Evolutionary conservation across 2,329 filamentous ascomycete genomes (phyloP).

Genomic region (Erysiphe pulchra): DNA sequence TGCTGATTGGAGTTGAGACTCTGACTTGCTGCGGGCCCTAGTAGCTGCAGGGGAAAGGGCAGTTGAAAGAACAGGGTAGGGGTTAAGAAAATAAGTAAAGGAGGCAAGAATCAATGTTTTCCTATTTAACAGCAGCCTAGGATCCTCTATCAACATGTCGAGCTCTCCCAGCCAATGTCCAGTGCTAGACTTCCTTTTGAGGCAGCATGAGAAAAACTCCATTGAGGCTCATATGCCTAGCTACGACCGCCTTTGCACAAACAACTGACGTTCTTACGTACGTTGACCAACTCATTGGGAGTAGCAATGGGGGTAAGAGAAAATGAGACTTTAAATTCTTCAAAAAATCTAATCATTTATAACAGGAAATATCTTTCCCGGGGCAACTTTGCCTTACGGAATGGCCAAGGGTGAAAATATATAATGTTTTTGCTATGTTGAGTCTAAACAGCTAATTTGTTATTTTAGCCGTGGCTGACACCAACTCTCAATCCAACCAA

Average conservation of each 20-base stretch:
- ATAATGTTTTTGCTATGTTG: not conserved
- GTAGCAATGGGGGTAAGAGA: slow-evolving; percentile 21
- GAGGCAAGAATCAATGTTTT: too few species aligned
- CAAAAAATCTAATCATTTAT: not conserved
- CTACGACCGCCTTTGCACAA: not conserved
- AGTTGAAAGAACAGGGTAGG: too few species aligned
- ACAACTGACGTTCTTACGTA: slow-evolving; percentile 15
- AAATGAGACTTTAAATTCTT: too few species aligned
- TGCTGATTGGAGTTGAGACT: too few species aligned
- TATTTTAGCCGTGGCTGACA: slow-evolving; percentile 25
- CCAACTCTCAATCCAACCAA: slow-evolving; percentile 23
- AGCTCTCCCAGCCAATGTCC: too few species aligned
- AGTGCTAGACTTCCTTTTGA: too few species aligned
- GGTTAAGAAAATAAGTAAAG: too few species aligned
- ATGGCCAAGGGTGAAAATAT: slow-evolving; percentile 1
- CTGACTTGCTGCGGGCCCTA: too few species aligned
- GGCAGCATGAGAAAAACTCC: too few species aligned
- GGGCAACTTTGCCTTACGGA: slow-evolving; percentile 27
- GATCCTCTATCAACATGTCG: too few species aligned
- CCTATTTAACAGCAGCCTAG: too few species aligned
- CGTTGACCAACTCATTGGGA: slow-evolving; percentile 27
- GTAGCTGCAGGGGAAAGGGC: too few species aligned
- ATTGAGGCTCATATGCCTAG: not conserved
- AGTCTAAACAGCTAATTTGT: not conserved
- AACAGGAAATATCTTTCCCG: slow-evolving; percentile 25